Percentiles rank a stretch among this genome's conserved stretches.
These are phyloP conservation scores for Biscogniauxia marginata DNA, from an alignment of 2,329 filamentous ascomycete genomes.

Conservation along the genomic window DNA sequence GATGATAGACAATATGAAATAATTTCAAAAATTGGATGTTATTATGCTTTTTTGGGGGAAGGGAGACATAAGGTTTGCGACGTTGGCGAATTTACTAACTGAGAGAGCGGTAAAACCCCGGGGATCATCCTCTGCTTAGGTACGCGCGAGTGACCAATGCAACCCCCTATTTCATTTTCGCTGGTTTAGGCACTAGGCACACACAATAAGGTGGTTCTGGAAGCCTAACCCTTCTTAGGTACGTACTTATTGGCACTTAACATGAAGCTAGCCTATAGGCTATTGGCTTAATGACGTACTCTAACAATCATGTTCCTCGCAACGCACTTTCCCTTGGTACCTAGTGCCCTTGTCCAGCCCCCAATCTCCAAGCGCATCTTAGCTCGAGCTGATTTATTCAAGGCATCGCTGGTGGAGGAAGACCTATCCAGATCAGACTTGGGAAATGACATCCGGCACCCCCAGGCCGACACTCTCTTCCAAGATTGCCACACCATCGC, in stretches of 20 bases:
- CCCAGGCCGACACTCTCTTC: slow-evolving; percentile 54
- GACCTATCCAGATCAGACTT: slow-evolving; percentile 8
- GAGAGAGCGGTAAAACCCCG: background rate
- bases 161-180: background rate
- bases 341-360: background rate
- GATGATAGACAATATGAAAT: too few species aligned
- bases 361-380: background rate
- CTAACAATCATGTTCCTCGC: background rate
- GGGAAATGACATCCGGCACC: slow-evolving; percentile 43
- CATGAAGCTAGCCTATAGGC: background rate
- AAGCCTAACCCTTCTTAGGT: background rate
- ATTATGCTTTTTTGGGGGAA: too few species aligned
- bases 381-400: background rate
- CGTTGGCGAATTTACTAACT: background rate
- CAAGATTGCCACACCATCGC: slow-evolving; percentile 52
- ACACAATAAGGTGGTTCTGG: background rate
- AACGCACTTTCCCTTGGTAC: background rate
- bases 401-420: slow-evolving; percentile 1
- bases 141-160: background rate
- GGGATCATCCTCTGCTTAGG: background rate
- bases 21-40: too few species aligned
- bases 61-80: background rate
- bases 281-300: background rate
- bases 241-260: background rate
- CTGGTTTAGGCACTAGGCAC: background rate